These are phyloP conservation scores for Pyrenopolyporus hunteri DNA, from an alignment of 495 filamentous ascomycete genomes.

Conservation along the genomic window DNA sequence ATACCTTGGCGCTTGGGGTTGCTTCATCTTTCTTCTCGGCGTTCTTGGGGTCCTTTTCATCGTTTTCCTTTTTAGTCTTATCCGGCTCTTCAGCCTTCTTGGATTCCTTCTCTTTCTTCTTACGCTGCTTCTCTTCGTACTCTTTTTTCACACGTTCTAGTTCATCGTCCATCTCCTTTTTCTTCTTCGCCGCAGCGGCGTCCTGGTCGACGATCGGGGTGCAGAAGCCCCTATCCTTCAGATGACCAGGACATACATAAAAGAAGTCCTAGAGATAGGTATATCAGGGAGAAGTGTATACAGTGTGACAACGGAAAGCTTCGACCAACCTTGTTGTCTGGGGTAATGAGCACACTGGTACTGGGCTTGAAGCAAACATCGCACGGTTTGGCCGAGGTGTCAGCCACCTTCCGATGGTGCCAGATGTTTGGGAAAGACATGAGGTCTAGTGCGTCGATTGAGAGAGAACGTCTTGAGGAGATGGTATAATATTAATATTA, in stretches of 20 bases:
- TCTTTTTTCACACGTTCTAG: conserved; percentile 75
- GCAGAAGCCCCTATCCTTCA: conserved; percentile 84
- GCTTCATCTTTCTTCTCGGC: conserved; percentile 38
- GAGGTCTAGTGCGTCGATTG: not conserved
- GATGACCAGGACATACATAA: conserved; percentile 83
- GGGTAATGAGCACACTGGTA: conserved; percentile 83
- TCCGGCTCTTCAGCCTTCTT: conserved; percentile 57
- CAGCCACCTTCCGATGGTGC: conserved; percentile 86
- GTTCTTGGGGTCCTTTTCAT: conserved; percentile 55
- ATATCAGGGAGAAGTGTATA: conserved; percentile 28
- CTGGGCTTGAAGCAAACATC: conserved; percentile 90
- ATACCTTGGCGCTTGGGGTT: conserved; percentile 24
- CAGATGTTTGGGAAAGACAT: conserved; percentile 79
- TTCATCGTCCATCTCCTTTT: conserved; percentile 74
- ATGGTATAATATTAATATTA: not conserved
- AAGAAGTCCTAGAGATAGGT: conserved; percentile 78
- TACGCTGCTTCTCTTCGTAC: conserved; percentile 73
- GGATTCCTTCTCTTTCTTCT: conserved; percentile 64
- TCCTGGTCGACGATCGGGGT: conserved; percentile 79
- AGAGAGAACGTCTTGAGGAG: not conserved
- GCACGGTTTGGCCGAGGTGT: conserved; percentile 80
- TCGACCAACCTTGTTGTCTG: conserved; percentile 79
- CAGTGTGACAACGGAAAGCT: not conserved
- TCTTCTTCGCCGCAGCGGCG: conserved; percentile 71
- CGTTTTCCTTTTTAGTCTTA: conserved; percentile 54